These are phyloP conservation scores for Bassia scoparia DNA, from an alignment of 148 eudicot genomes.

Conservation along the genomic window DNA sequence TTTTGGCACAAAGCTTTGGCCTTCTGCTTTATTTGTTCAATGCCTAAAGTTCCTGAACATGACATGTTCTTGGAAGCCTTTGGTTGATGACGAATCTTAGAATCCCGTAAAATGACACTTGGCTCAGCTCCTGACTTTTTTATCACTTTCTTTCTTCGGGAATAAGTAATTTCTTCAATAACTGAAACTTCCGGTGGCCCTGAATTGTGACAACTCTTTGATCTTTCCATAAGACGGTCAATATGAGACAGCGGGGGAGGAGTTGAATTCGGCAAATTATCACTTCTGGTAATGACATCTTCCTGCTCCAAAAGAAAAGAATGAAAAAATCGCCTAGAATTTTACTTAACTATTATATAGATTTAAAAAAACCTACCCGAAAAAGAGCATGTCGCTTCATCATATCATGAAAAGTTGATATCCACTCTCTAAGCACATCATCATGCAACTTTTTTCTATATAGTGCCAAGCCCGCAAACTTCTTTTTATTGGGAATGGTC, in stretches of 20 bases:
- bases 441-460: constrained; percentile 69
- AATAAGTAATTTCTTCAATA: constrained; percentile 49
- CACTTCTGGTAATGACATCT: constrained; percentile 19
- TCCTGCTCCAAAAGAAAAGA: constrained; percentile 39
- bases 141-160: constrained; percentile 47
- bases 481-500: constrained; percentile 26
- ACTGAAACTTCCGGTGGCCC: constrained; percentile 41
- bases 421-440: constrained; percentile 59
- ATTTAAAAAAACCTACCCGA: constrained; percentile 35
- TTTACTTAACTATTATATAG: background rate
- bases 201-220: constrained; percentile 31
- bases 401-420: constrained; percentile 42
- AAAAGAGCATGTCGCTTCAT: constrained; percentile 25
- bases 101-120: constrained; percentile 30
- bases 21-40: constrained; percentile 30
- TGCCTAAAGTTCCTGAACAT: constrained; percentile 23
- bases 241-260: constrained; percentile 14
- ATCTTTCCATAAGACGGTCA: constrained; percentile 38
- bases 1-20: constrained; percentile 19
- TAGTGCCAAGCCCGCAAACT: constrained; percentile 46
- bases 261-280: constrained; percentile 25
- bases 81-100: constrained; percentile 25
- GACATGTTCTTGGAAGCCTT: constrained; percentile 21
- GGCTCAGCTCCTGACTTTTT: constrained; percentile 50
- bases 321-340: too few species aligned